These are phyloP conservation scores for Arxiozyma slooffiae DNA, from an alignment of 1,139 yeast species.

Conservation along the genomic window DNA sequence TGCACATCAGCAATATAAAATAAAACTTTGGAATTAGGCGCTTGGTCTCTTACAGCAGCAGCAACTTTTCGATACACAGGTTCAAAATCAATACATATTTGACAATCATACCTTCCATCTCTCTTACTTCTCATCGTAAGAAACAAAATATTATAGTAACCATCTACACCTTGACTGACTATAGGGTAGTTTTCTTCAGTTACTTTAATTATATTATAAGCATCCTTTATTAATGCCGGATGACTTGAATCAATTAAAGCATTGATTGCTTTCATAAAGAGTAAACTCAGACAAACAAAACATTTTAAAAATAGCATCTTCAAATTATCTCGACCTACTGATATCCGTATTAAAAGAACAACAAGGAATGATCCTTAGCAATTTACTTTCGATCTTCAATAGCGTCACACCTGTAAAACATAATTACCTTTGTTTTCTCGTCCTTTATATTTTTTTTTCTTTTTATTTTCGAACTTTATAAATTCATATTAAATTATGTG, in stretches of 20 bases:
- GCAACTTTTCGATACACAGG: conserved; percentile 37
- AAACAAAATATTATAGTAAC: conserved; percentile 36
- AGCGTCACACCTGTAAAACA: no score
- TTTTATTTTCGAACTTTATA: no score
- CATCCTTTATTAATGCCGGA: conserved; percentile 13
- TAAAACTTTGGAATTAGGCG: conserved; percentile 35
- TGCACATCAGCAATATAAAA: conserved; percentile 47
- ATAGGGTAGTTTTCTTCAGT: conserved; percentile 27
- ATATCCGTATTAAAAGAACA: no score
- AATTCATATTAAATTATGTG: no score
- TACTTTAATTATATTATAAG: conserved; percentile 24
- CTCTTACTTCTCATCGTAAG: conserved; percentile 36
- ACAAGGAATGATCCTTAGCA: not conserved
- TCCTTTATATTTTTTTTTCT: no score
- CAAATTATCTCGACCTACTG: not conserved
- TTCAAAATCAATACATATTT: conserved; percentile 36
- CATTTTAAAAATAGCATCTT: not conserved
- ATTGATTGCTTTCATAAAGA: not conserved
- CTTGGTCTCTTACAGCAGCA: conserved; percentile 37
- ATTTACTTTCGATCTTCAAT: no score
- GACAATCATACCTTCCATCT: conserved; percentile 32
- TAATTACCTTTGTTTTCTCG: no score
- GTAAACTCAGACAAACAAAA: not conserved
- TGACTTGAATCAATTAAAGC: conserved; percentile 5
- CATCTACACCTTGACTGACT: conserved; percentile 32